phyloP scores from a whole-genome alignment of 768 basidiomycete genomes.

The Naganishia onofrii region DNA sequence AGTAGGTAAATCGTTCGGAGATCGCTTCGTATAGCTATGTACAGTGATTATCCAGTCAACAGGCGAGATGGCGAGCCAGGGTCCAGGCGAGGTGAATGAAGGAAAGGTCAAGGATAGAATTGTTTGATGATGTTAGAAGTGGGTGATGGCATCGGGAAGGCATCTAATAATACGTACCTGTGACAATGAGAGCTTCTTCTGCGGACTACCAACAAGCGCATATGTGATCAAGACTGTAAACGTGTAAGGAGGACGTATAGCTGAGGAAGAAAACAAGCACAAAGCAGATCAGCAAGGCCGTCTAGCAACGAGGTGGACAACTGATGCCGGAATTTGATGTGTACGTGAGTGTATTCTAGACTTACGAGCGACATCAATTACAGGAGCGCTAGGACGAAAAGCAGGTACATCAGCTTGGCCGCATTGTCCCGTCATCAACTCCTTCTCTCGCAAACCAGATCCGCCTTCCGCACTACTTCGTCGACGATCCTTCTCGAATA shows the following conservation, averaged over 20 bases:
- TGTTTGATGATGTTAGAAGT: not conserved
- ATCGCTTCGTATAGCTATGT: not conserved
- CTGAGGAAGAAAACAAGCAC: not conserved
- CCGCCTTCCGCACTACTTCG: too few relatives aligned
- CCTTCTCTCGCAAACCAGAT: too few relatives aligned
- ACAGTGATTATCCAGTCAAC: too few relatives aligned
- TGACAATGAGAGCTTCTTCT: not conserved
- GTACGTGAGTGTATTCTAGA: not conserved
- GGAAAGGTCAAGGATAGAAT: not conserved
- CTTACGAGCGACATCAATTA: not conserved
- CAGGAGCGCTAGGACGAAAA: not conserved
- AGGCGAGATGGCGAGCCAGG: not conserved
- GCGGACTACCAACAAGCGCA: not conserved
- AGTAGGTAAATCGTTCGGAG: not conserved
- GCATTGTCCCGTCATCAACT: too few relatives aligned
- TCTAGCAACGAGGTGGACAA: not conserved
- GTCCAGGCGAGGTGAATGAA: not conserved
- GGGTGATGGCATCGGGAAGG: not conserved
- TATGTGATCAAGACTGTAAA: slow-evolving; percentile 1
- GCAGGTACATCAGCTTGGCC: too few relatives aligned
- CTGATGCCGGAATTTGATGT: not conserved
- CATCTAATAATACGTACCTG: not conserved
- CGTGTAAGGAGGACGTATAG: not conserved
- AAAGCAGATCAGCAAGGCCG: not conserved
- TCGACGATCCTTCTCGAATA: too few relatives aligned